These are phyloP conservation scores for Nicotiana rustica DNA, from an alignment of 305 asterid genomes.

Conservation along the genomic window DNA sequence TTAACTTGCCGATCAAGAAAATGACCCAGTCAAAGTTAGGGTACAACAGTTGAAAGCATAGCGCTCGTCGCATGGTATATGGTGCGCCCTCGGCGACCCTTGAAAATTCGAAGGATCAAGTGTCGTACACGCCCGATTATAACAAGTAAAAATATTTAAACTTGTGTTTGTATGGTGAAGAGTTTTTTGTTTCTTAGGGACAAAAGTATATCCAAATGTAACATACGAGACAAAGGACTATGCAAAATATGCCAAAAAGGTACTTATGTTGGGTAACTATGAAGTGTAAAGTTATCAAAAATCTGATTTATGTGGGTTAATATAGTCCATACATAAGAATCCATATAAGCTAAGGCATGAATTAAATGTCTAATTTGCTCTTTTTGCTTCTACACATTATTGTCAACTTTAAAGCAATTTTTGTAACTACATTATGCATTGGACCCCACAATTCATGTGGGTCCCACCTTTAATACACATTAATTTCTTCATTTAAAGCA, in stretches of 20 bases:
- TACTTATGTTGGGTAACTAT: slow-evolving; percentile 40
- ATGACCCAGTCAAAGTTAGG: too few species aligned
- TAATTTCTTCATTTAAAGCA: background rate
- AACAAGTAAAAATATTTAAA: background rate
- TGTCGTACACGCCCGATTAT: too few species aligned
- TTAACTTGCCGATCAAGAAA: too few species aligned
- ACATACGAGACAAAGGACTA: slow-evolving; percentile 20
- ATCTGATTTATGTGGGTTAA: slow-evolving; percentile 41
- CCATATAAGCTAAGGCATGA: slow-evolving; percentile 51
- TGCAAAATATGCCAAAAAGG: slow-evolving; percentile 39
- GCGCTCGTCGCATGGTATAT: too few species aligned
- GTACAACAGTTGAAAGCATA: too few species aligned
- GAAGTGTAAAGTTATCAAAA: slow-evolving; percentile 44
- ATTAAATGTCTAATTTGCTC: slow-evolving; percentile 45
- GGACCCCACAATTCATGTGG: slow-evolving; percentile 27
- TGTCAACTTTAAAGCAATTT: slow-evolving; percentile 34
- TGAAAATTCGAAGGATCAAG: too few species aligned
- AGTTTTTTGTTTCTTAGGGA: slow-evolving; percentile 1
- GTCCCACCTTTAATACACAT: background rate
- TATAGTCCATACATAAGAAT: slow-evolving; percentile 46
- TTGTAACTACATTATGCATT: slow-evolving; percentile 35
- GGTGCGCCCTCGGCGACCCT: too few species aligned
- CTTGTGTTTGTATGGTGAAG: background rate
- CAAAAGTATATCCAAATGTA: slow-evolving; percentile 35
- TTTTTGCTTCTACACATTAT: slow-evolving; percentile 34